phyloP scores from a whole-genome alignment of 2,329 filamentous ascomycete species.

The Blastomyces parvus region DNA sequence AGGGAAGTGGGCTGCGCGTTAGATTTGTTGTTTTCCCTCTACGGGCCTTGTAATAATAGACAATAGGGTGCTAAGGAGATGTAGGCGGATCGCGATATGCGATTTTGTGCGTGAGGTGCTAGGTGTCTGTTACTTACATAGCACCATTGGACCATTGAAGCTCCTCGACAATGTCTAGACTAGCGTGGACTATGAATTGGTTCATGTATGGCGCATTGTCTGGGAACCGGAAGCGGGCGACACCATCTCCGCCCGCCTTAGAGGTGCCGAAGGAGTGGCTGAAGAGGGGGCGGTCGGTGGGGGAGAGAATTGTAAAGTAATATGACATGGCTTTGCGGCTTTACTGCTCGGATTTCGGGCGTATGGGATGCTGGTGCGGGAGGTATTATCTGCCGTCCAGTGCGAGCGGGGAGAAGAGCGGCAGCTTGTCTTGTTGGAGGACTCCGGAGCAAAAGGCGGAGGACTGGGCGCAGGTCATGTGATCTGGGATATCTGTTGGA shows the following conservation, averaged over 20 bases:
- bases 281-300: slow-evolving; percentile 90
- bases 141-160: slow-evolving; percentile 83
- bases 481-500: neutral
- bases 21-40: neutral
- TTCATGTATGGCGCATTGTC: slow-evolving; percentile 88
- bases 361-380: neutral
- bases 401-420: neutral
- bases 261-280: slow-evolving; percentile 96
- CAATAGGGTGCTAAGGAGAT: neutral
- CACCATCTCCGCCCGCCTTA: slow-evolving; percentile 88
- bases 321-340: slow-evolving; percentile 66
- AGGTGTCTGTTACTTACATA: slow-evolving; percentile 49
- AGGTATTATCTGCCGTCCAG: neutral
- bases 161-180: slow-evolving; percentile 90
- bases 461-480: neutral
- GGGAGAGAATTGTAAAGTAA: slow-evolving; percentile 95
- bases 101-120: neutral
- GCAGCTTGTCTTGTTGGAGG: neutral
- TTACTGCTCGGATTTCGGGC: no score
- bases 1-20: neutral
- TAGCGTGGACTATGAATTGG: slow-evolving; percentile 93
- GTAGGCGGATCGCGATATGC: neutral
- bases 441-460: no score
- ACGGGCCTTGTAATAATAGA: neutral
- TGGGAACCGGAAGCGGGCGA: slow-evolving; percentile 79